Percentiles rank a stretch among this genome's conserved stretches.
Evolutionary conservation across 1,284 basidiomycete species (phyloP).

Genomic region (Coniferiporia sulphurascens): DNA sequence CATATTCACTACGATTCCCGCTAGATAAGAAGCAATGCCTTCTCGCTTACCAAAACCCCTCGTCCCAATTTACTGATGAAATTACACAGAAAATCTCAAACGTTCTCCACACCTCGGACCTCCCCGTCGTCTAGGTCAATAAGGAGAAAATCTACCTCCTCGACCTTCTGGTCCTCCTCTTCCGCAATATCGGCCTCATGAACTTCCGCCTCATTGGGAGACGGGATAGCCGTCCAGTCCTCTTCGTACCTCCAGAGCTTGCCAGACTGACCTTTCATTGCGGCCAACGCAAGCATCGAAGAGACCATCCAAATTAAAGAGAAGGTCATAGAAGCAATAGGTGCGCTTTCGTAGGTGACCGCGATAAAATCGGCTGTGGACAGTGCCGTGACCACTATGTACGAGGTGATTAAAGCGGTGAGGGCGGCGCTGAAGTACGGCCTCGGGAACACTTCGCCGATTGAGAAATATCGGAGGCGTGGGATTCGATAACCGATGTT

Average conservation of each 20-base stretch:
- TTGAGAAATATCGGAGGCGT: too few relatives aligned
- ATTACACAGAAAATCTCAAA: too few relatives aligned
- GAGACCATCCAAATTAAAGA: background rate
- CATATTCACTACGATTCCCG: too few relatives aligned
- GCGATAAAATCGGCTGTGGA: background rate
- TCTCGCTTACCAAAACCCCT: too few relatives aligned
- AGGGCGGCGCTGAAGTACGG: background rate
- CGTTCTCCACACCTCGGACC: too few relatives aligned
- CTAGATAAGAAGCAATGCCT: too few relatives aligned
- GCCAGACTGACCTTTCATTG: constrained; percentile 51
- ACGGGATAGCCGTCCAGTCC: constrained; percentile 89
- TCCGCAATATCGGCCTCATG: too few relatives aligned
- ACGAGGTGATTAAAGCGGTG: background rate
- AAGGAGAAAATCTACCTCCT: too few relatives aligned
- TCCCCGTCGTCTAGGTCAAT: too few relatives aligned
- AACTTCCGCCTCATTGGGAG: constrained; percentile 65
- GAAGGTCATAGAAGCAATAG: background rate
- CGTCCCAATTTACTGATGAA: too few relatives aligned
- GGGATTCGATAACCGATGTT: background rate
- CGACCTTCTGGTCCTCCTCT: too few relatives aligned
- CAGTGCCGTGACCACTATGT: background rate
- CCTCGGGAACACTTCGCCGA: background rate
- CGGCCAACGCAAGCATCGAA: background rate
- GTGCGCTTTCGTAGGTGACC: background rate
- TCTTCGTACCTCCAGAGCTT: constrained; percentile 91